Evolutionary conservation across 768 basidiomycete species (phyloP), one percentile per base, ranked within the genome.

Genomic region (Panellus pusillus): DNA sequence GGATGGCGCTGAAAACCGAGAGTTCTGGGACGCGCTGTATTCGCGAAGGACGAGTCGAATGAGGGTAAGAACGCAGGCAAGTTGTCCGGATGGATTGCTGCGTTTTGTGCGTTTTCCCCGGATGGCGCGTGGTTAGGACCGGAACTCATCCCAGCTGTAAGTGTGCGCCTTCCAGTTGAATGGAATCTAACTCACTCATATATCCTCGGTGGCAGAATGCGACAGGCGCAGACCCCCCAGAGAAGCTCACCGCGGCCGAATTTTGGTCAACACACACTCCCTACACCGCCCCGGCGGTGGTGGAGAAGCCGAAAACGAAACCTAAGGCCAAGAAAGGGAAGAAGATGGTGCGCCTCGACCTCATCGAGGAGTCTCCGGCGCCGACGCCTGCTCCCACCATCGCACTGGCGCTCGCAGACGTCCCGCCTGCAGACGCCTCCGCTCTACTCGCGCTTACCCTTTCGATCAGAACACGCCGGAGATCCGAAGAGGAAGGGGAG

Each of bases 81-180:
- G 32, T 44, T 47, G 46, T 54, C 53, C 35, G 53, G 50, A 27
- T 52, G 50, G 50, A 52, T 52, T 27, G 43, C 53, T 17, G 47
- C 53, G 17, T 48, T 54, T 43, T 54, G 53, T 18, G 53, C 47
- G 53, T 47, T 54, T 48, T 54, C 53, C 20, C 35, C n/a, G 46
- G 41, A 48, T 31, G 53, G 53, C 29, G 36, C 20, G 27, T 54
- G 53, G 53, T 31, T 48, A 14, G 53, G 53, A 36, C 53, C 53
- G 18, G 47, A 54, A 38, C 46, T 54, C 27, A 20, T 28, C 43
- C 9, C 46, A 13, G 14, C 46, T n/a, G 53, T 54, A 36, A 15
- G 52, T 17, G 40, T 37, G n/a, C 35, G 40, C 37, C 27, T 46
- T 44, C 35, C 24, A 13, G 39, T 32, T 18, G 35, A 53, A 52